These are phyloP conservation scores for Aspergillus aculeatinus DNA, from an alignment of 2,329 filamentous ascomycete species.

Conservation along the genomic window DNA sequence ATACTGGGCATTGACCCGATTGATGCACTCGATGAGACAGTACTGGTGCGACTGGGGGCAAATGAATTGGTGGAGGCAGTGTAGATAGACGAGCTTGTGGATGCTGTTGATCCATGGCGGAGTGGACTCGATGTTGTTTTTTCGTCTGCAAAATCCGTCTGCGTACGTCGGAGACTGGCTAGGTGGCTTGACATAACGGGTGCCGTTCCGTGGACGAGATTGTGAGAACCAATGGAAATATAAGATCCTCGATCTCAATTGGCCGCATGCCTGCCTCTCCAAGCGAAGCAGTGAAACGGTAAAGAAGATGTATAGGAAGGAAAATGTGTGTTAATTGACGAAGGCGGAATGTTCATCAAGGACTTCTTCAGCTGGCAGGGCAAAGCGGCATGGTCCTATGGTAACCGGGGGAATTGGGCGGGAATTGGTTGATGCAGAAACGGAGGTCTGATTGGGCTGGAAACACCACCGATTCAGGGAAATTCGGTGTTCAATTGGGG, in stretches of 20 bases:
- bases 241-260: conserved; percentile 30
- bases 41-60: conserved; percentile 62
- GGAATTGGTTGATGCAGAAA: conserved; percentile 29
- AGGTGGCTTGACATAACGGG: conserved; percentile 43
- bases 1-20: conserved; percentile 51
- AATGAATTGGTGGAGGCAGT: conserved; percentile 51
- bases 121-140: conserved; percentile 43
- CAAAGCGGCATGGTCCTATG: conserved; percentile 21
- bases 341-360: conserved; percentile 26
- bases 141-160: conserved; percentile 43
- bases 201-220: conserved; percentile 28
- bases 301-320: conserved; percentile 8
- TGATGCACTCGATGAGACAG: conserved; percentile 71
- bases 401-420: conserved; percentile 19
- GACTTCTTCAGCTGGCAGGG: conserved; percentile 4
- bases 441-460: conserved; percentile 9
- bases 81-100: conserved; percentile 54
- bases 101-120: conserved; percentile 57
- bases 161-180: conserved; percentile 37
- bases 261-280: conserved; percentile 42
- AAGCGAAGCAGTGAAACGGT: conserved; percentile 26
- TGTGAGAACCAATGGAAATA: conserved; percentile 28
- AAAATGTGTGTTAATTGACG: conserved; percentile 6
- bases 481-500: background rate
- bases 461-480: background rate